Conservation (phyloP, 139 green algal species). For the Zygnema circumcarinatum region DNA sequence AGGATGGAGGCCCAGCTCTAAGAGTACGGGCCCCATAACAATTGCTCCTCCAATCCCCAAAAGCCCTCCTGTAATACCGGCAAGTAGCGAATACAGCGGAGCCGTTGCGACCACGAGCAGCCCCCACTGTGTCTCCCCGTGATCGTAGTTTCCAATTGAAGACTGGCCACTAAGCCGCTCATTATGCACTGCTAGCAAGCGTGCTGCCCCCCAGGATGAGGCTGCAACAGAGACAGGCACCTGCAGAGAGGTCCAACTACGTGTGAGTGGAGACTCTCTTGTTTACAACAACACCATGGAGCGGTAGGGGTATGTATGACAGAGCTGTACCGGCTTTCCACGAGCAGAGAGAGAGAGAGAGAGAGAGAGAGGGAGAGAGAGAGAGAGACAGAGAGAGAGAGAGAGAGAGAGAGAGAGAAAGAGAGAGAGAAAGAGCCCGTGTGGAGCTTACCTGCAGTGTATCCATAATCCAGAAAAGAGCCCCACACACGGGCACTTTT, state of each 20-base stretch:
- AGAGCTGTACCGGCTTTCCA: too few species aligned
- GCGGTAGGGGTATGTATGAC: too few species aligned
- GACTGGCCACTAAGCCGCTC: neutral
- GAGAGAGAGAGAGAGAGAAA: neutral
- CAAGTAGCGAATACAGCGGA: slow-evolving; percentile 20
- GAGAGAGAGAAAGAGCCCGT: neutral
- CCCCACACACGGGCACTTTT: neutral
- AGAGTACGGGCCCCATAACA: slow-evolving; percentile 43
- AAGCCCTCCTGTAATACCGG: slow-evolving; percentile 39
- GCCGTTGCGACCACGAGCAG: neutral
- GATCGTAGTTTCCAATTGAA: neutral
- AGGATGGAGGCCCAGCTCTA: slow-evolving; percentile 32
- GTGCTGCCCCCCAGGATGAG: neutral
- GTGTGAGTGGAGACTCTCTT: too few species aligned
- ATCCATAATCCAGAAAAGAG: neutral
- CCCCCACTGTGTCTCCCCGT: slow-evolving; percentile 18
- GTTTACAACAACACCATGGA: too few species aligned
- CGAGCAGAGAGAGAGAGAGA: neutral
- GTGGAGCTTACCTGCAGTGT: neutral
- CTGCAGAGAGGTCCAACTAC: too few species aligned
- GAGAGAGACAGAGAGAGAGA: neutral
- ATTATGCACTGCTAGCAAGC: neutral
- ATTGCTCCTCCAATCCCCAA: slow-evolving; percentile 56
- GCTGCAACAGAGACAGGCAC: neutral
- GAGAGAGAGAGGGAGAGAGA: neutral